Conservation (phyloP, 306 rosid genomes). For the Cucurbita argyrosperma region DNA sequence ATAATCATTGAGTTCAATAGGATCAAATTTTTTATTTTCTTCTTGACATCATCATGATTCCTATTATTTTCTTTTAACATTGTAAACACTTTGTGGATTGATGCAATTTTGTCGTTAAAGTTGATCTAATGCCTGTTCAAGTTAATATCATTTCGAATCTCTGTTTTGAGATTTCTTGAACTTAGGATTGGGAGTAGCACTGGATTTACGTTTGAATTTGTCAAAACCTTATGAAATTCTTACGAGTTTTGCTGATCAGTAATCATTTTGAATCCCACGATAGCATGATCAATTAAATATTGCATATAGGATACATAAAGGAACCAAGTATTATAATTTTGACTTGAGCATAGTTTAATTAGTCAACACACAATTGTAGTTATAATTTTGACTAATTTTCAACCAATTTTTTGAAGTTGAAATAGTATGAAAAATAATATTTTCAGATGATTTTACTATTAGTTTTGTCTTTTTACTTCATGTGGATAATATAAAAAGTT, state of each 20-base stretch:
- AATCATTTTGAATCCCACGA: not conserved
- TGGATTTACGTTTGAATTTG: too few species aligned
- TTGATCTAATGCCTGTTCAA: not conserved
- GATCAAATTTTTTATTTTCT: not conserved
- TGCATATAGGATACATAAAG: not conserved
- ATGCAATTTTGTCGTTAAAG: conserved; percentile 1
- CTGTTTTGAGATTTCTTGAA: not conserved
- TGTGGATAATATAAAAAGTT: not conserved
- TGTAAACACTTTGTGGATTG: not conserved
- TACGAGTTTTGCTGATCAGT: not conserved
- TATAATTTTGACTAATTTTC: too few species aligned
- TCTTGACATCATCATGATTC: not conserved
- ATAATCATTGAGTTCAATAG: not conserved
- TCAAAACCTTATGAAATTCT: not conserved
- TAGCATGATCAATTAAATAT: not conserved
- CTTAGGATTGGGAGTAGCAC: not conserved
- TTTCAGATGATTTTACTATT: too few species aligned
- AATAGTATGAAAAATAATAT: too few species aligned
- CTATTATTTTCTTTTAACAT: not conserved
- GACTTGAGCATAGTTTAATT: too few species aligned
- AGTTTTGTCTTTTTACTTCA: not conserved
- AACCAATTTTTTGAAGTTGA: too few species aligned
- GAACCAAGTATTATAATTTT: too few species aligned
- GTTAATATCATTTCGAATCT: not conserved
- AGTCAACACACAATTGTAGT: too few species aligned